Conservation (phyloP, 75 land plant species). For the Picea glauca region DNA sequence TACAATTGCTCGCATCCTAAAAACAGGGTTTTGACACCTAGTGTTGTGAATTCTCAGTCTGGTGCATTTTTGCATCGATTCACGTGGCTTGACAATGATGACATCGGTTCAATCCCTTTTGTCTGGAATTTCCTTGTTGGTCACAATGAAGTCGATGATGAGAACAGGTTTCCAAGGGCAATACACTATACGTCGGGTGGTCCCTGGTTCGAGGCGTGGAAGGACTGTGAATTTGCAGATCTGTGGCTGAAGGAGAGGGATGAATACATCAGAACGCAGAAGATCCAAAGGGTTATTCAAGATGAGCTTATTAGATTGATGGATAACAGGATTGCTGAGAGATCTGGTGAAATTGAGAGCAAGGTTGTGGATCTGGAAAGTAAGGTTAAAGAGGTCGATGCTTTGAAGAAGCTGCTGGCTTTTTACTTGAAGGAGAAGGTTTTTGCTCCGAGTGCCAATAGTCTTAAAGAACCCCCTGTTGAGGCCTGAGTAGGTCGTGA, state of each 20-base stretch:
- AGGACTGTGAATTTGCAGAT: slow-evolving; percentile 68
- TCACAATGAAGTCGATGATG: slow-evolving; percentile 44
- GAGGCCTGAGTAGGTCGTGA: background rate
- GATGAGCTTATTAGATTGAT: background rate
- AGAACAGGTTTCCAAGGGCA: slow-evolving; percentile 45
- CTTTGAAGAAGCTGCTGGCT: slow-evolving; percentile 1
- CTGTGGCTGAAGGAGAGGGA: slow-evolving; percentile 62
- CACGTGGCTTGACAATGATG: slow-evolving; percentile 69
- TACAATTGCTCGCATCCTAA: slow-evolving; percentile 77
- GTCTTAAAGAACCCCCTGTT: background rate
- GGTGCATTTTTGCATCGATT: slow-evolving; percentile 71
- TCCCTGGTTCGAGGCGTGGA: slow-evolving; percentile 85
- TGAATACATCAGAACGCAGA: slow-evolving; percentile 19
- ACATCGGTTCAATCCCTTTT: slow-evolving; percentile 62
- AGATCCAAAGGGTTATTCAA: slow-evolving; percentile 11
- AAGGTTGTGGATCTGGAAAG: slow-evolving; percentile 12
- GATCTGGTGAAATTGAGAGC: slow-evolving; percentile 8
- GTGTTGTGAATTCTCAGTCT: slow-evolving; percentile 49
- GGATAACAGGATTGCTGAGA: slow-evolving; percentile 6
- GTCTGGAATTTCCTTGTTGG: slow-evolving; percentile 77
- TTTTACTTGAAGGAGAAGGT: slow-evolving; percentile 8
- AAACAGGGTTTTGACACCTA: slow-evolving; percentile 54
- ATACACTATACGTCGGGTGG: slow-evolving; percentile 77
- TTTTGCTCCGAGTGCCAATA: background rate
- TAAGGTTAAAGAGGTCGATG: slow-evolving; percentile 12